Base-by-base conservation (phyloP, 805 yeast species). In the Komagataella ulmi region DNA sequence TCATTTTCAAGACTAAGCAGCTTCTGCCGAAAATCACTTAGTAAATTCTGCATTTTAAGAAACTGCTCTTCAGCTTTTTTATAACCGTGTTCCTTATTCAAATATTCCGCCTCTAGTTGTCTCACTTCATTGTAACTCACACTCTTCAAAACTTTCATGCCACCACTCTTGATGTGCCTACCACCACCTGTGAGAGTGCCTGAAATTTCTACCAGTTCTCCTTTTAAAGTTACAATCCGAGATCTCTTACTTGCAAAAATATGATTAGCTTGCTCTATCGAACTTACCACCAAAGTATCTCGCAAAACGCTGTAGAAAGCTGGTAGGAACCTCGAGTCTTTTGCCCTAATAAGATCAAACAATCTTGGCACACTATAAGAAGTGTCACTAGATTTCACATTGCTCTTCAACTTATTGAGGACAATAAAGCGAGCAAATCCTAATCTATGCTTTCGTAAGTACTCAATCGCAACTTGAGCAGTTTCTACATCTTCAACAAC, bases 141-240 rank as follows among this genome's bases (percentile, higher is more conserved):
- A 10, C 53, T 59, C 1, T 50, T 47, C 18, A 50, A 18, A 17
- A 54, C 49, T 14, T 74, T 79, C 96, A 93, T 88, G 2, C 85
- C 83, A 5, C 98, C 99, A 50, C 76, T 76, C 17, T 77, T 74
- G 7, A 74, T 76, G 45, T 76, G 71, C 51, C 74, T 76, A 51
- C 98, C 99, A 67, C 99, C 99, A 59, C 99, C 99, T 48, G 95
- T 81, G 83, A 95, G 82, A 1, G 97, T 87, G 65, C 99, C 99
- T 2, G 96, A 85, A 14, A 83, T 80, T 59, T 90, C 97, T 52
- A 93, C 91, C 19, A 93, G 70, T 58, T 88, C 85, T 21, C 99
- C 99, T 64, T 87, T 95, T 7, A 89, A 64, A 0, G 98, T 89
- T 0, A 95, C 98, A 21, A 91, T 98, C 58, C 95, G 77, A 75